phyloP scores from a whole-genome alignment of 2,329 filamentous ascomycete genomes.

The Pseudogymnoascus destructans region DNA sequence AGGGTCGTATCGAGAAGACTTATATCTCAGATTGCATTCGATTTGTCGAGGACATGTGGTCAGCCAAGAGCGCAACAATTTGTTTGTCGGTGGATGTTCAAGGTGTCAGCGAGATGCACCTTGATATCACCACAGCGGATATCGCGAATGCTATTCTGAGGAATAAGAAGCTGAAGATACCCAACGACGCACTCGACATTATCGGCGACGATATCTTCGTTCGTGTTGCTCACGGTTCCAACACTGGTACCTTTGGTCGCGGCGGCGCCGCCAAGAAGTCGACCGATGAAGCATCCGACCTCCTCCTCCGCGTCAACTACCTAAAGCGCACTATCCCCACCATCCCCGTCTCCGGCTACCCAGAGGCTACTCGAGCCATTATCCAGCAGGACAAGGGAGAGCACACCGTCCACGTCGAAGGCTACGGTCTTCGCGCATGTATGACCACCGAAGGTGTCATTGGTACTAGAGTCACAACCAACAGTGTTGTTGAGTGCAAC shows the following conservation, averaged over 20 bases:
- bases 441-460: slow-evolving; percentile 91
- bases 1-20: slow-evolving; percentile 90
- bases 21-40: slow-evolving; percentile 70
- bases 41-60: slow-evolving; percentile 82
- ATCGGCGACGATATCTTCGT: slow-evolving; percentile 56
- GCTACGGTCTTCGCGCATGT: slow-evolving; percentile 77
- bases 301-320: slow-evolving; percentile 69
- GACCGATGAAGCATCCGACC: slow-evolving; percentile 43
- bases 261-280: slow-evolving; percentile 19
- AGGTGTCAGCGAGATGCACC: slow-evolving; percentile 65
- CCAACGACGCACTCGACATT: slow-evolving; percentile 50
- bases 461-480: slow-evolving; percentile 60
- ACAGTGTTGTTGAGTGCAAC: slow-evolving; percentile 80
- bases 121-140: slow-evolving; percentile 62
- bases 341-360: slow-evolving; percentile 82
- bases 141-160: slow-evolving; percentile 65
- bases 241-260: slow-evolving; percentile 25
- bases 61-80: slow-evolving; percentile 60
- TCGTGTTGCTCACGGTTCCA: slow-evolving; percentile 46
- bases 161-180: slow-evolving; percentile 73
- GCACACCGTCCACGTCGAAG: slow-evolving; percentile 75
- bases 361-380: slow-evolving; percentile 73
- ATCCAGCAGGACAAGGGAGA: slow-evolving; percentile 65
- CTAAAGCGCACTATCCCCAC: slow-evolving; percentile 69
- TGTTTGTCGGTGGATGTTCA: slow-evolving; percentile 70